A percentile compares a stretch with the other conserved stretches of the same genome.
Conservation (phyloP, 495 filamentous ascomycete species). For the Staphylotrichum tortipilum region DNA sequence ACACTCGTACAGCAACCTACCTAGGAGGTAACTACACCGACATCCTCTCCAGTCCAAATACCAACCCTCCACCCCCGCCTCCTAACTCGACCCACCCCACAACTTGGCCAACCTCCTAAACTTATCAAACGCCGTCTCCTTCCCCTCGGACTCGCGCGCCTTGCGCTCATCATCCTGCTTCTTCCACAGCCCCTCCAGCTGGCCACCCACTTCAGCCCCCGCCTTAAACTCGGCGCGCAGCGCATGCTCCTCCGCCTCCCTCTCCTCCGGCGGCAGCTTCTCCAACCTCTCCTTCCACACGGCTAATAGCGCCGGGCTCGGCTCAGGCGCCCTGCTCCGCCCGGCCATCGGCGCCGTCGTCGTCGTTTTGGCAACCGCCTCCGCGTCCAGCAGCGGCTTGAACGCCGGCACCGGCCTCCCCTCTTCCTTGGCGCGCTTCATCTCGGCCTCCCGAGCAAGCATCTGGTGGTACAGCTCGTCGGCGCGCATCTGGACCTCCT, state of each 20-base stretch:
- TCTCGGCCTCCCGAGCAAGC: slow-evolving; percentile 63
- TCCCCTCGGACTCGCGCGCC: slow-evolving; percentile 51
- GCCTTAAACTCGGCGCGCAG: slow-evolving; percentile 53
- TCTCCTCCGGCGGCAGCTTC: slow-evolving; percentile 51
- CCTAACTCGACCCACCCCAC: slow-evolving; percentile 1
- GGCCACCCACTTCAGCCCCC: slow-evolving; percentile 44
- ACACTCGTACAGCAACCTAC: too few relatives aligned
- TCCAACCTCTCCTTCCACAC: slow-evolving; percentile 48
- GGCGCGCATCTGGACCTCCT: slow-evolving; percentile 91
- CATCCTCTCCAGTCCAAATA: too few relatives aligned
- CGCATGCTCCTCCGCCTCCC: slow-evolving; percentile 57
- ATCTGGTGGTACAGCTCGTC: slow-evolving; percentile 81
- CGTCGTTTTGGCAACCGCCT: slow-evolving; percentile 5
- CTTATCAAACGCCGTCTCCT: slow-evolving; percentile 44
- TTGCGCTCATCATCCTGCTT: slow-evolving; percentile 48
- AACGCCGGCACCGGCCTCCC: slow-evolving; percentile 46
- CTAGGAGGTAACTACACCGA: too few relatives aligned
- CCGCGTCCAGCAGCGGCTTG: slow-evolving; percentile 32
- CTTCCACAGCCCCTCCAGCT: slow-evolving; percentile 47
- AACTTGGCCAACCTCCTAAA: slow-evolving; percentile 20
- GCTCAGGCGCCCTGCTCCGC: slow-evolving; percentile 19
- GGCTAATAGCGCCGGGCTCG: slow-evolving; percentile 27
- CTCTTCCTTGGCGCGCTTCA: slow-evolving; percentile 57
- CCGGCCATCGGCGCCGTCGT: not conserved
- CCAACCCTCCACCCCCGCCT: too few relatives aligned